Evolutionary conservation across 1,284 basidiomycete species (phyloP), one percentile per base, ranked within the genome.

Genomic region (Naganishia liquefaciens): DNA sequence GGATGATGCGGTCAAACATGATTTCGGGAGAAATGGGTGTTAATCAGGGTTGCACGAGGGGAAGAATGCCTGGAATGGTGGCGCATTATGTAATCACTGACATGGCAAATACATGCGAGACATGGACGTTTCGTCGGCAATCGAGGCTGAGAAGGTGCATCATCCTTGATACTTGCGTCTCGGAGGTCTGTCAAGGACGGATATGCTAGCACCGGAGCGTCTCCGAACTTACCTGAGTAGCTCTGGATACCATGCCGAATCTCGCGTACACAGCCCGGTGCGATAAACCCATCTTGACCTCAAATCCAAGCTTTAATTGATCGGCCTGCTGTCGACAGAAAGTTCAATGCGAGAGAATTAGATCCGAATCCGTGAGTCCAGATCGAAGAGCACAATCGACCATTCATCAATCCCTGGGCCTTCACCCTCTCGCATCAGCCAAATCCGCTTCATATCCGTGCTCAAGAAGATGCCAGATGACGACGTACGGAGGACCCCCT

Each of bases 311-410:
- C n/a, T n/a, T n/a, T n/a, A n/a, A n/a, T n/a, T n/a, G n/a, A n/a
- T n/a, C n/a, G n/a, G 47, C n/a, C 28, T 33, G 30, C 33, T 33
- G 33, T 13, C 42, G 11, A 21, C 46, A 58, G 66, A 28, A 67
- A 64, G 44, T 55, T 76, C 58, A 77, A 79, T 63, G 74, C 75
- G 60, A 70, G 74, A 30, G 72, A 75, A 46, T 65, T 71, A 6
- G 74, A 78, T 68, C 76, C 77, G 3, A 78, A 78, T 62, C 72
- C 71, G 75, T 77, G 21, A 37, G 69, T 63, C 5, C 19, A n/a
- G n/a, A 39, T 37, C 21, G 5, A 3, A 3, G 21, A 17, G 3
- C 21, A 39, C 54, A 13, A 62, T 23, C 33, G 19, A 40, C 10
- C 28, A 25, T 46, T 11, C 27, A 4, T 28, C 27, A n/a, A n/a